Conservation (phyloP, 768 basidiomycete genomes). For the Suillus subalutaceus region DNA sequence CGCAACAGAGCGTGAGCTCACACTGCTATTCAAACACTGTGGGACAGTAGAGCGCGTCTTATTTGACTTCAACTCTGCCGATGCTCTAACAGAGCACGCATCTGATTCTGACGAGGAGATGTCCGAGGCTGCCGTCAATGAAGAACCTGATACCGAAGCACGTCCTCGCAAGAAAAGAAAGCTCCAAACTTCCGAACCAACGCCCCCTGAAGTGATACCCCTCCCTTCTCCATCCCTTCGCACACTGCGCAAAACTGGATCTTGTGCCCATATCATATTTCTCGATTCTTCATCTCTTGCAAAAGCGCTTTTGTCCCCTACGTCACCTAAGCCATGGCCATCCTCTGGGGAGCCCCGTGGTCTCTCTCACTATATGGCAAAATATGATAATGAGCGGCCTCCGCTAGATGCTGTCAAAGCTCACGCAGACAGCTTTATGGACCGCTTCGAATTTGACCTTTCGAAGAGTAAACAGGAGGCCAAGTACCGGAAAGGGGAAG, state of each 20-base stretch:
- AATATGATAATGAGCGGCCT: constrained; percentile 72
- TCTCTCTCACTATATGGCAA: constrained; percentile 67
- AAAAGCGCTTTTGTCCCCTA: constrained; percentile 58
- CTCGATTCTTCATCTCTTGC: constrained; percentile 74
- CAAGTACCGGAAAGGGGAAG: constrained; percentile 80
- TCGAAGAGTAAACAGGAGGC: constrained; percentile 63
- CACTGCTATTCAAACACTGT: constrained; percentile 72
- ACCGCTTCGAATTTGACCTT: constrained; percentile 65
- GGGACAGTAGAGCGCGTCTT: constrained; percentile 79
- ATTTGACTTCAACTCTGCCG: constrained; percentile 54
- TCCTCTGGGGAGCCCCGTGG: constrained; percentile 65
- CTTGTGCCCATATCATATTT: constrained; percentile 70
- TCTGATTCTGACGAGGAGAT: constrained; percentile 29
- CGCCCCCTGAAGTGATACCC: constrained; percentile 57
- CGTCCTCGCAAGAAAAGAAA: constrained; percentile 38
- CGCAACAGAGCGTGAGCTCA: constrained; percentile 80
- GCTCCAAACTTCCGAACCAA: constrained; percentile 19
- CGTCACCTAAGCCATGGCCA: constrained; percentile 62
- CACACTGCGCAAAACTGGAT: constrained; percentile 61
- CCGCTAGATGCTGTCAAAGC: constrained; percentile 70
- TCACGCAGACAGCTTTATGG: constrained; percentile 83
- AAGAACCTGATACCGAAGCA: constrained; percentile 8
- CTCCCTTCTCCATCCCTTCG: constrained; percentile 60
- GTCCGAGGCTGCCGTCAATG: neutral
- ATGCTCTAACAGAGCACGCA: constrained; percentile 9